Base-by-base conservation (phyloP, 257 asterid genomes). In the Paraleonurus japonicus region DNA sequence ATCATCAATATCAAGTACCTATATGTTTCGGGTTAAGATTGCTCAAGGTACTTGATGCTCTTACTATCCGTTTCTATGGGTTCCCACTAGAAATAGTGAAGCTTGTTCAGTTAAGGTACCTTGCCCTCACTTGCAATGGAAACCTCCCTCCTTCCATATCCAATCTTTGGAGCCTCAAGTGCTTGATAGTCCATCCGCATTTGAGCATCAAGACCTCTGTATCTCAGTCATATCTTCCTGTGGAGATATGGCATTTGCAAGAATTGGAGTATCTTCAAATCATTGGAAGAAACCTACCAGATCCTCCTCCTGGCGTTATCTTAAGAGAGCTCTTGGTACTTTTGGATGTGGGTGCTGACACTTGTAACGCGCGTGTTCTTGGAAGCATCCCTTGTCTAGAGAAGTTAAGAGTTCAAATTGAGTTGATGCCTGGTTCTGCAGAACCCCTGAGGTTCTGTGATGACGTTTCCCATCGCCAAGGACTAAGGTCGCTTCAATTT, bases 191-290 rank as follows among this genome's bases (percentile, higher is more conserved):
- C 1, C 53, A 6, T 17, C 33, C 0, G 2, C 27, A 26, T 23
- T 1, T 0, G 5, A 47, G 20, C 28, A 66, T 48, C 62, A 64
- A 17, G 16, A 28, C 59, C 13, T 0, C 3, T 5, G 5, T 17
- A 1, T 5, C 20, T n/a, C 5, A 1, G 20, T 15, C 24, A 2
- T 55, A 4, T 66, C 47, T 71, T 1, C 75, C 77, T 0, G 9
- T 26, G 5, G 71, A 61, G 19, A 54, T 73, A 0, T 73, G 75
- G 75, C 23, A 67, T 30, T 33, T 77, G 71, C n/a, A 20, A 23
- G 37, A 72, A 7, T 22, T 77, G 19, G 67, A 37, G 51, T 65
- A 77, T 72, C 63, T 77, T 11, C 16, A 55, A 10, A 4, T 77
- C 43, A 26, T 2, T 10, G 55, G 62, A 6, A 39, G 69, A 22